Evolutionary conservation across 345 rosid species (phyloP).

Genomic region (Reutealis trisperma): DNA sequence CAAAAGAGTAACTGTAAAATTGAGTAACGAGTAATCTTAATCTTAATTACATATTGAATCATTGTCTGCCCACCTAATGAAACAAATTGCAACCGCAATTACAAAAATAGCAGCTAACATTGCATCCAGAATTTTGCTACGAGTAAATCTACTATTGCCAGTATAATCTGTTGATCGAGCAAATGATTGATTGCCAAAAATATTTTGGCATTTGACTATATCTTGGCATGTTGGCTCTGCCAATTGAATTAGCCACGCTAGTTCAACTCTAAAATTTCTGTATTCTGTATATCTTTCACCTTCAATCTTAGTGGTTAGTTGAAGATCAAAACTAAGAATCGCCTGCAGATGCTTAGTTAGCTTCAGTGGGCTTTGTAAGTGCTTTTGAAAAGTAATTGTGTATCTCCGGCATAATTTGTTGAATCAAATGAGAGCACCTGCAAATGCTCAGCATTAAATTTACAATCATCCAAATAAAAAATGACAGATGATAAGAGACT

Average conservation of each 20-base stretch:
- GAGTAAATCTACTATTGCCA: background rate
- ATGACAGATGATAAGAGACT: background rate
- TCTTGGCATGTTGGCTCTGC: background rate
- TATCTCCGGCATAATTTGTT: conserved; percentile 55
- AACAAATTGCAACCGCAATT: too few species aligned
- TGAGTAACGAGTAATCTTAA: background rate
- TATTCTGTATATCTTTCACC: conserved; percentile 24
- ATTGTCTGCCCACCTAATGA: background rate
- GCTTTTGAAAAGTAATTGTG: conserved; percentile 43
- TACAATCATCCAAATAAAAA: background rate
- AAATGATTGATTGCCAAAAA: background rate
- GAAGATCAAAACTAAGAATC: background rate
- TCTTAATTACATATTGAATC: background rate
- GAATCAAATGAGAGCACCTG: conserved; percentile 54
- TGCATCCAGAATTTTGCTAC: background rate
- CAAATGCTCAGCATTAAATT: background rate
- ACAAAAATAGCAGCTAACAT: background rate
- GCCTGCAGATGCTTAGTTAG: conserved; percentile 32
- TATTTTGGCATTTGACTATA: background rate
- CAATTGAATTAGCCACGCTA: background rate
- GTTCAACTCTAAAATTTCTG: conserved; percentile 21
- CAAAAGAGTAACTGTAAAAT: too few species aligned
- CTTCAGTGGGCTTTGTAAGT: conserved; percentile 38
- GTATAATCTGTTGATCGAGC: background rate
- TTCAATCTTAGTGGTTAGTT: conserved; percentile 4